Percentiles rank a stretch among this genome's conserved stretches.
phyloP scores from a whole-genome alignment of 331 rosid species.

The Rosa hybrid region DNA sequence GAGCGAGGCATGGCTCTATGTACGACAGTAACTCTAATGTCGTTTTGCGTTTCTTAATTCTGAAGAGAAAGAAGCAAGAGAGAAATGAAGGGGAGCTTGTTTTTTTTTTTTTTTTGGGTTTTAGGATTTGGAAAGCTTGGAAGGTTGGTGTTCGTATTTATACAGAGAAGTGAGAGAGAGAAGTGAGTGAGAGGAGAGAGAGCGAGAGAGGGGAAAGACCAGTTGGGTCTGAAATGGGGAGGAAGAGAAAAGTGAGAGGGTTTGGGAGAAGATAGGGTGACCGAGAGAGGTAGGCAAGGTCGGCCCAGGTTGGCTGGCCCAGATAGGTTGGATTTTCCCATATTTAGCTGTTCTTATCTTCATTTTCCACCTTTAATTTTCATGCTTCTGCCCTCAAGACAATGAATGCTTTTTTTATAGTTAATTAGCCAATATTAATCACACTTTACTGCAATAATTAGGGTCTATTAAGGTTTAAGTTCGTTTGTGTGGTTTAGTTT shows the following conservation, averaged over 20 bases:
- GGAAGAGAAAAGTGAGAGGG: background rate
- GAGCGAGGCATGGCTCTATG: constrained; percentile 46
- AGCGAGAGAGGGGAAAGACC: background rate
- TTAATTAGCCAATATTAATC: background rate
- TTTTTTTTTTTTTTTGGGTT: background rate
- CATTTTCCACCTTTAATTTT: background rate
- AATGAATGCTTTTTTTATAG: background rate
- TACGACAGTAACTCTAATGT: background rate
- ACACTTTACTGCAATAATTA: background rate
- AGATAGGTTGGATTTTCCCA: background rate
- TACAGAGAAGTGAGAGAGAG: constrained; percentile 2
- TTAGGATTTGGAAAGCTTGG: background rate
- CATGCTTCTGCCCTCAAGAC: background rate
- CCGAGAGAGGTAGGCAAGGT: background rate
- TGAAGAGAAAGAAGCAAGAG: background rate
- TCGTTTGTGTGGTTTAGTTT: background rate
- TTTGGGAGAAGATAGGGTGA: background rate
- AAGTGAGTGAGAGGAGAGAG: background rate
- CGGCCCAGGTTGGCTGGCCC: constrained; percentile 20
- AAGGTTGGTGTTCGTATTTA: constrained; percentile 1
- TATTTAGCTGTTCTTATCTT: background rate
- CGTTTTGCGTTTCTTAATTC: background rate
- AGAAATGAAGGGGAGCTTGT: background rate
- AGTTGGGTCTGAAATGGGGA: constrained; percentile 10
- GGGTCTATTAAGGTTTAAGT: background rate